Evolutionary conservation across 768 basidiomycete genomes (phyloP).

Genomic region (button mushroom (Agaricus bisporus)): DNA sequence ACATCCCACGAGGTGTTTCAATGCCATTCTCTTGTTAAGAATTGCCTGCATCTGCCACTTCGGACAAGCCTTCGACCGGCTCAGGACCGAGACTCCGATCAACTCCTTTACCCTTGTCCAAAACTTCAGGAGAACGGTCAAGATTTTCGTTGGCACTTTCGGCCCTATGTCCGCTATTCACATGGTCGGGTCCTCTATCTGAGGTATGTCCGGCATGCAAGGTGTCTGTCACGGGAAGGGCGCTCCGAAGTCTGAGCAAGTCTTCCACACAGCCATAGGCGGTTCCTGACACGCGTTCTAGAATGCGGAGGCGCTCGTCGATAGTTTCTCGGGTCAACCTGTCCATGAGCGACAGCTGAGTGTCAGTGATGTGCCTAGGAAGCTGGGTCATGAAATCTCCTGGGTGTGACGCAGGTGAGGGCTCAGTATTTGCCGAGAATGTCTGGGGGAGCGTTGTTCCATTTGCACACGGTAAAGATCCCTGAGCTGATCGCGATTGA

Average conservation of each 20-base stretch:
- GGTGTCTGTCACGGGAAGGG: conserved; percentile 36
- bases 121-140: too few relatives aligned
- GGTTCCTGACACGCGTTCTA: conserved; percentile 72
- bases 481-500: conserved; percentile 1
- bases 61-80: not conserved
- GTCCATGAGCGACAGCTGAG: conserved; percentile 63
- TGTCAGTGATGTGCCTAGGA: conserved; percentile 46
- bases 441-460: not conserved
- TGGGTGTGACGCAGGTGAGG: not conserved
- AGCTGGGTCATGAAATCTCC: conserved; percentile 22
- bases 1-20: not conserved
- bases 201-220: not conserved
- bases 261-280: conserved; percentile 77
- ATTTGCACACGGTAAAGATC: not conserved
- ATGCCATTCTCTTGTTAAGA: conserved; percentile 1
- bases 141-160: not conserved
- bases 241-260: conserved; percentile 66
- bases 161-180: not conserved
- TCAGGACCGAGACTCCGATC: not conserved
- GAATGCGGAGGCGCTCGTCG: conserved; percentile 72
- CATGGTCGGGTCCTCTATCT: not conserved
- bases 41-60: not conserved
- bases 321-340: conserved; percentile 71
- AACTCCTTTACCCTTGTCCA: conserved; percentile 5
- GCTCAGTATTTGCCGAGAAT: not conserved